Percentiles rank a stretch among this genome's conserved stretches.
Conservation (phyloP, 305 asterid species). For the Andrographis paniculata region DNA sequence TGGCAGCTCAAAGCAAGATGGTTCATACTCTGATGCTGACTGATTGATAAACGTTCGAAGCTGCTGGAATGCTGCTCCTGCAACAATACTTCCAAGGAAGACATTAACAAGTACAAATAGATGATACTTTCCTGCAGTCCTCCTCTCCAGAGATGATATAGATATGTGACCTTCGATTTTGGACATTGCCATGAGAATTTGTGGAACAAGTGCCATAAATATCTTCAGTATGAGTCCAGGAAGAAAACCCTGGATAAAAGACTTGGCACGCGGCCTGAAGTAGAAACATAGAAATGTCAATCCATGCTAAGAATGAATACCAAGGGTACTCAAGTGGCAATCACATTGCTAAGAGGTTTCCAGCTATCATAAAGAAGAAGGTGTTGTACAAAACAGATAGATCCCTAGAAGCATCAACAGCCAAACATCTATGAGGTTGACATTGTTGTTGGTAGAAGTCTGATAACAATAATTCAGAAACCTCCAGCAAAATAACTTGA, state of each 20-base stretch:
- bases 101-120: slow-evolving; percentile 68
- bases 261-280: slow-evolving; percentile 41
- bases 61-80: slow-evolving; percentile 92
- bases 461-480: slow-evolving; percentile 2
- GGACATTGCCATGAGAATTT: slow-evolving; percentile 59
- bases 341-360: slow-evolving; percentile 6
- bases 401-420: no score
- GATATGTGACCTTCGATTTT: slow-evolving; percentile 66
- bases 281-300: slow-evolving; percentile 1
- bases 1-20: slow-evolving; percentile 3
- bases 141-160: slow-evolving; percentile 56
- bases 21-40: slow-evolving; percentile 61
- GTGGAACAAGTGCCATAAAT: slow-evolving; percentile 55
- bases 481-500: not conserved
- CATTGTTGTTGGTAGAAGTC: no score
- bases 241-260: slow-evolving; percentile 80
- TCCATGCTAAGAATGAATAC: not conserved
- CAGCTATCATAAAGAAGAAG: not conserved
- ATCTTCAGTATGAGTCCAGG: slow-evolving; percentile 77
- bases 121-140: slow-evolving; percentile 71
- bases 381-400: no score
- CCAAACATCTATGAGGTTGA: no score
- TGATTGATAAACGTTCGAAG: slow-evolving; percentile 53
- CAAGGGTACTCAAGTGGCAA: slow-evolving; percentile 7
- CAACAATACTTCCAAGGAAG: slow-evolving; percentile 74